Percentiles rank a stretch among this genome's conserved stretches.
Evolutionary conservation across 176 grass and related monocot species (phyloP).

Genomic region (Rhipidocladum racemiflorum): DNA sequence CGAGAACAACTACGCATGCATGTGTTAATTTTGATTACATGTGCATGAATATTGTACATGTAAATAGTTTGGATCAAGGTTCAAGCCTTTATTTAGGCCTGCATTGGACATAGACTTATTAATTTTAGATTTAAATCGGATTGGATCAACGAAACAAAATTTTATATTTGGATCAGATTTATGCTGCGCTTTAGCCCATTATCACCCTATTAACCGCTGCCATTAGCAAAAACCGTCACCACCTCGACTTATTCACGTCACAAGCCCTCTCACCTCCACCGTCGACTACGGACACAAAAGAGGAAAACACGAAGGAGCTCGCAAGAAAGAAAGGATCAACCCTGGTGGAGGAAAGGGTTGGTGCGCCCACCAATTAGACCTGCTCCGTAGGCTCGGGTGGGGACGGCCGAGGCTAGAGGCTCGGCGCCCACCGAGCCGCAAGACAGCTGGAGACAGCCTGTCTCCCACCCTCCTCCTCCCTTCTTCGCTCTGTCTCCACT

Average conservation of each 20-base stretch:
- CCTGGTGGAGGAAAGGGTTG: neutral
- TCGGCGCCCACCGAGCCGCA: conserved; percentile 52
- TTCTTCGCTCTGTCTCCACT: conserved; percentile 32
- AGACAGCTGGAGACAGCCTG: conserved; percentile 92
- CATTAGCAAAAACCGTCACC: neutral
- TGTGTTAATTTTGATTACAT: no score
- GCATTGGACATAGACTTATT: no score
- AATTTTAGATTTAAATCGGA: no score
- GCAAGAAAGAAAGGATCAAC: neutral
- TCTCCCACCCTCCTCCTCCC: conserved; percentile 60
- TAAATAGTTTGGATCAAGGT: no score
- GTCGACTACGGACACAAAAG: accelerated
- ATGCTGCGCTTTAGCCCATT: no score
- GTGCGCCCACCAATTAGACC: conserved; percentile 31
- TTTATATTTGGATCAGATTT: no score
- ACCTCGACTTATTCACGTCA: neutral
- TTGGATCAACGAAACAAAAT: no score
- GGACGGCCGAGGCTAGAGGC: conserved; percentile 27
- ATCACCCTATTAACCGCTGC: neutral
- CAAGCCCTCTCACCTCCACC: accelerated
- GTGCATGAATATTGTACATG: no score
- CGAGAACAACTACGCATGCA: no score
- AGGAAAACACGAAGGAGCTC: accelerated
- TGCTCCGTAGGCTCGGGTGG: conserved; percentile 53
- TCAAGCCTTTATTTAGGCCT: no score